These are phyloP conservation scores for Porphyra umbilicalis DNA, from an alignment of 31 red algal genomes.

Conservation along the genomic window DNA sequence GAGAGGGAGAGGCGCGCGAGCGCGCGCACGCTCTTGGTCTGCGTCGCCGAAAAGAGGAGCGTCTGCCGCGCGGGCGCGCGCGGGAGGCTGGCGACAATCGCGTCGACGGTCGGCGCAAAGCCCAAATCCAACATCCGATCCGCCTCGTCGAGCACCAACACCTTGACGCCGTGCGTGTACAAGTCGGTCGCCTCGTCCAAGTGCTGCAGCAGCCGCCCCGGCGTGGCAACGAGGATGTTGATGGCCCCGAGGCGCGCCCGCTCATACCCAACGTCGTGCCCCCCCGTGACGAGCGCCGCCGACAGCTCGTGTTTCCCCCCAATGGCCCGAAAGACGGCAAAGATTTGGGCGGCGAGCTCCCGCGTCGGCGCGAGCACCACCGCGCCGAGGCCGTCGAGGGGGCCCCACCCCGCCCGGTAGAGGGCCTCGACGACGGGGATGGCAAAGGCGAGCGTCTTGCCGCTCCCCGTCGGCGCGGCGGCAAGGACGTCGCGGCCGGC, in stretches of 20 bases:
- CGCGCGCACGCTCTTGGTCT: slow-evolving; percentile 82
- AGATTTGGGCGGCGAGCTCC: slow-evolving; percentile 93
- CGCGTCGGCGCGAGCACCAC: slow-evolving; percentile 86
- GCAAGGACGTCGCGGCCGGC: slow-evolving; percentile 84
- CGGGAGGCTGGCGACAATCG: slow-evolving; percentile 78
- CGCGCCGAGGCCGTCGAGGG: slow-evolving; percentile 81
- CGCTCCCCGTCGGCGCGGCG: slow-evolving; percentile 88
- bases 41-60: slow-evolving; percentile 95
- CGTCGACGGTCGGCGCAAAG: slow-evolving; percentile 77
- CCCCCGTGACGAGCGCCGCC: slow-evolving; percentile 90
- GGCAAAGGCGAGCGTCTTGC: slow-evolving; percentile 95
- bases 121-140: slow-evolving; percentile 96
- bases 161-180: slow-evolving; percentile 44
- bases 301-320: slow-evolving; percentile 64
- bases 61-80: slow-evolving; percentile 63
- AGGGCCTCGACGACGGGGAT: slow-evolving; percentile 78
- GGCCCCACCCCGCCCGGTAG: slow-evolving; percentile 57
- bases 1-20: slow-evolving; percentile 79
- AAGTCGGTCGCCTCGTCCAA: slow-evolving; percentile 80
- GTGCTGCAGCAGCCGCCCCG: slow-evolving; percentile 94
- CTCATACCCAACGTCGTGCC: slow-evolving; percentile 74
- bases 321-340: slow-evolving; percentile 73
- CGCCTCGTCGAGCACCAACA: slow-evolving; percentile 92
- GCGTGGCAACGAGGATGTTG: slow-evolving; percentile 96
- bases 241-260: slow-evolving; percentile 72